These are phyloP conservation scores for Raddia distichophylla DNA, from an alignment of 176 grass and related monocot species.

Conservation along the genomic window DNA sequence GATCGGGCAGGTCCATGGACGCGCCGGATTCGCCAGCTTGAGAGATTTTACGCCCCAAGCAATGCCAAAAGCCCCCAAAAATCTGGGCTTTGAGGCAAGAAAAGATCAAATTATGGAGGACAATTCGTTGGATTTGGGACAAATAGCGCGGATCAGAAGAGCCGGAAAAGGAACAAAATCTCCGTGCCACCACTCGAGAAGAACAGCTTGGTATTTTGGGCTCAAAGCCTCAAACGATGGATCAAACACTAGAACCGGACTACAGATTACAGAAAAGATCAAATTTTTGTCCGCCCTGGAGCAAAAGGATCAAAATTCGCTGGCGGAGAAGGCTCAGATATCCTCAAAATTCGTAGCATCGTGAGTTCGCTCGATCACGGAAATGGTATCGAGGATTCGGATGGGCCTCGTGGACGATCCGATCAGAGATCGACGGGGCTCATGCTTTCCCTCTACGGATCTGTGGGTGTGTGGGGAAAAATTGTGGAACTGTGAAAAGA, in stretches of 20 bases:
- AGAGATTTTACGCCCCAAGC: slow-evolving; percentile 48
- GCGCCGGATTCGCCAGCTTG: slow-evolving; percentile 51
- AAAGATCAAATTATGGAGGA: background rate
- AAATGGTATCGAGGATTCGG: no score
- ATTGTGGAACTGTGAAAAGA: background rate
- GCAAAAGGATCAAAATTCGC: slow-evolving; percentile 8
- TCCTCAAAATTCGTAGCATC: no score
- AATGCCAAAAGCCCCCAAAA: slow-evolving; percentile 21
- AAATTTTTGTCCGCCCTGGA: background rate
- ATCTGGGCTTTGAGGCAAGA: slow-evolving; percentile 23
- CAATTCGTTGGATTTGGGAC: slow-evolving; percentile 14
- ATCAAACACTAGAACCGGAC: background rate
- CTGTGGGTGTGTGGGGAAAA: slow-evolving; percentile 17
- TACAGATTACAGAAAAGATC: background rate
- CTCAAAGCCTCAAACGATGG: background rate
- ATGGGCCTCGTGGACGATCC: background rate
- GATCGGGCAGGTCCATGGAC: slow-evolving; percentile 45
- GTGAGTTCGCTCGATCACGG: no score
- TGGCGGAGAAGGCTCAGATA: background rate
- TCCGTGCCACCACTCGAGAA: background rate
- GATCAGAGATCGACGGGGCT: slow-evolving; percentile 5
- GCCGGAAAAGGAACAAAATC: background rate
- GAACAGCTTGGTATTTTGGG: slow-evolving; percentile 14
- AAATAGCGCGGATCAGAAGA: slow-evolving; percentile 16
- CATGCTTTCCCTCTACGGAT: background rate